phyloP scores from a whole-genome alignment of 805 yeast species.

The Teunomyces aglyptinius region DNA sequence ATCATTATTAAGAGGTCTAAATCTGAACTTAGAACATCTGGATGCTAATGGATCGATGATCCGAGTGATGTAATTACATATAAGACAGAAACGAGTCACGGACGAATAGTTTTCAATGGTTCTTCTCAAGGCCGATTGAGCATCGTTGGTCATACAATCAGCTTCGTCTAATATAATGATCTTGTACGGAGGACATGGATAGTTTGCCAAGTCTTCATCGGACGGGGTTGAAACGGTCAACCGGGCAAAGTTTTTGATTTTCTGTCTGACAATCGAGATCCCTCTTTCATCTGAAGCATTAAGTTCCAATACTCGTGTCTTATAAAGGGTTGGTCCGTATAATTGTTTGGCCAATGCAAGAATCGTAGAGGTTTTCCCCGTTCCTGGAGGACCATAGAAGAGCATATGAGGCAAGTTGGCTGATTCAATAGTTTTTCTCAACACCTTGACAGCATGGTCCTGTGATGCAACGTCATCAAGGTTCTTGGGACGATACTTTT shows the following conservation, averaged over 20 bases:
- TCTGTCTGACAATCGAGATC: conserved; percentile 80
- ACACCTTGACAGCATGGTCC: conserved; percentile 79
- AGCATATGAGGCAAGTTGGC: conserved; percentile 90
- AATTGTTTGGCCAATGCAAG: conserved; percentile 78
- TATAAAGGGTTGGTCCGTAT: conserved; percentile 67
- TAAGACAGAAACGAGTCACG: conserved; percentile 86
- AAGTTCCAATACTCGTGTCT: conserved; percentile 72
- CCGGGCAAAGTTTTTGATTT: conserved; percentile 83
- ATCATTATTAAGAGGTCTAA: conserved; percentile 68
- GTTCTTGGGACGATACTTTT: conserved; percentile 80
- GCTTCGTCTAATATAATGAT: conserved; percentile 92
- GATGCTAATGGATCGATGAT: conserved; percentile 96
- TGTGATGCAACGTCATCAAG: conserved; percentile 90
- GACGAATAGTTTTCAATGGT: conserved; percentile 90
- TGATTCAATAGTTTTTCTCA: conserved; percentile 73
- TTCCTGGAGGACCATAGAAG: conserved; percentile 93
- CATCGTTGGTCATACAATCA: conserved; percentile 96
- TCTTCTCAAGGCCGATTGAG: conserved; percentile 92
- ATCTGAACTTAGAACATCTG: conserved; percentile 93
- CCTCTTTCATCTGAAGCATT: conserved; percentile 94
- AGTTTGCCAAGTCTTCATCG: conserved; percentile 60
- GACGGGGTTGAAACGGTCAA: conserved; percentile 79
- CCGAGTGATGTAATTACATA: conserved; percentile 94
- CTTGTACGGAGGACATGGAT: conserved; percentile 97
- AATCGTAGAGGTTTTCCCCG: conserved; percentile 88